Evolutionary conservation across 202 grass and related monocot species (phyloP), one percentile per base, ranked within the genome.

Genomic region (Carex arenaria): DNA sequence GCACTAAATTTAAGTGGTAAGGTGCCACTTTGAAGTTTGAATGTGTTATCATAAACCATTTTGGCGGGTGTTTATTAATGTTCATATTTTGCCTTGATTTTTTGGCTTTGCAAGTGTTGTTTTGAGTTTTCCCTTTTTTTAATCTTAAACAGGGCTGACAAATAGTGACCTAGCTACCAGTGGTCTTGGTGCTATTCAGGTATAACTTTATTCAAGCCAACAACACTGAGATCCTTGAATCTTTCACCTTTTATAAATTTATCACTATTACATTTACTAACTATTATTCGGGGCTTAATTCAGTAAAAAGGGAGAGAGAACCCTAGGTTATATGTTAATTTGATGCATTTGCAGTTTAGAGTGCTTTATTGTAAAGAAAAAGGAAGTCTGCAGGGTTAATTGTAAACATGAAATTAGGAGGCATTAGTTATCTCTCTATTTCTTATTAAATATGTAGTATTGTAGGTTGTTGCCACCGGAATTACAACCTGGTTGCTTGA

Each of bases 171-270:
- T 95, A 75, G 93, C 93, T 31, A 95, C 96, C 86, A 89, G 75
- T 88, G 91, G 85, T 79, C 93, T 98, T 89, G 93, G 96, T 61
- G 93, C 83, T 85, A 98, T 98, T 85, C 96, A 98, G 91, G 93
- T 95, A 77, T 75, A 12, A 28, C 6, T 47, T 30, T 78, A 83
- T 10, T 53, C 3, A 0, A 79, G 52, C 34, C 23, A 57, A 56
- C 7, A 7, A 55, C 72, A 77, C 22, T 3, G 4, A 77, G 34
- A 42, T 32, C 9, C 26, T 59, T 78, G 3, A 78, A 36, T 52
- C 9, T 49, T 77, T 77, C 28, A 34, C 49, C 45, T 59, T 32
- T 70, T 64, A 20, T 28, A 82, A 81, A 32, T 68, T 38, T 4
- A 68, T 55, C 10, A 67, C 47, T 56, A 69, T 31, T 82, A 82